phyloP scores from a whole-genome alignment of 75 land plant genomes.

The Sequoiadendron giganteum region DNA sequence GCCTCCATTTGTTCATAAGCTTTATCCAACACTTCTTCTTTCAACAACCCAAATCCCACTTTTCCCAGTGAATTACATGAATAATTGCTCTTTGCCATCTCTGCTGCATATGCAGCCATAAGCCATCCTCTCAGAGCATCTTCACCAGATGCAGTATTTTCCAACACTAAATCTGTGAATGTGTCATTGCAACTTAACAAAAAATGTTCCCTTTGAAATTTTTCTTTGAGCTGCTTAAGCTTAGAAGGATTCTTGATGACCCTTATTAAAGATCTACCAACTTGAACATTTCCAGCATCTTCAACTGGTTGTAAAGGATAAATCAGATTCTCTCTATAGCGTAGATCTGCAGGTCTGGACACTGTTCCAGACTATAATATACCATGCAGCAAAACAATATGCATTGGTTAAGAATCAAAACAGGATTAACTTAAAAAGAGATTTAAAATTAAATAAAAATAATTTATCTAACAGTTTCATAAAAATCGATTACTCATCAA shows the following conservation, averaged over 20 bases:
- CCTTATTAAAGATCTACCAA: slow-evolving; percentile 52
- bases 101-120: slow-evolving; percentile 75
- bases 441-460: not conserved
- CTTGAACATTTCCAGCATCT: slow-evolving; percentile 89
- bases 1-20: slow-evolving; percentile 68
- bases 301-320: slow-evolving; percentile 64
- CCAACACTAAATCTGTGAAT: slow-evolving; percentile 72
- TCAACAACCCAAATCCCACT: slow-evolving; percentile 11
- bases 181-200: slow-evolving; percentile 43
- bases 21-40: slow-evolving; percentile 27
- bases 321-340: slow-evolving; percentile 78
- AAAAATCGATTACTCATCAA: slow-evolving; percentile 9
- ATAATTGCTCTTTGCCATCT: slow-evolving; percentile 24
- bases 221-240: slow-evolving; percentile 45
- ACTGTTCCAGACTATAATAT: slow-evolving; percentile 66
- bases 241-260: slow-evolving; percentile 62
- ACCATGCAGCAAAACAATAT: slow-evolving; percentile 12
- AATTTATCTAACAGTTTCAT: not conserved
- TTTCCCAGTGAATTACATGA: not conserved
- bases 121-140: slow-evolving; percentile 96
- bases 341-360: slow-evolving; percentile 81
- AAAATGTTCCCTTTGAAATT: slow-evolving; percentile 72
- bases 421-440: not conserved
- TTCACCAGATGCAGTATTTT: slow-evolving; percentile 84
- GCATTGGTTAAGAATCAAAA: slow-evolving; percentile 7